Base-by-base conservation (phyloP, 225 moss, liverwort and hornwort species). In the Sphagnum contortum region DNA sequence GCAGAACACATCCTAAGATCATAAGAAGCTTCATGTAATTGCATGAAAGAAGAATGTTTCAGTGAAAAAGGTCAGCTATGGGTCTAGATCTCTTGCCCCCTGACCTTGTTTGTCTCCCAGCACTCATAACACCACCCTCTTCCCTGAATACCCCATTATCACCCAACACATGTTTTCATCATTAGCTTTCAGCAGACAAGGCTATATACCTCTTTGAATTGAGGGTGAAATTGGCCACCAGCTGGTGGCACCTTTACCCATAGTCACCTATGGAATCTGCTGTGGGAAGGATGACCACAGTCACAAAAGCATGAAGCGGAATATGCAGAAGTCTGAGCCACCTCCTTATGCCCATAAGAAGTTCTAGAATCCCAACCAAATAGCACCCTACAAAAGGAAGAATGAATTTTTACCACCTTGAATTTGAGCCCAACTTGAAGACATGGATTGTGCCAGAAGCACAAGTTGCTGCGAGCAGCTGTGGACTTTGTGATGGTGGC, bases 401-500 rank as follows among this genome's bases (percentile, higher is more conserved):
- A 54, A 48, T 12, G 3, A 50, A 14, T 58, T 86, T 86, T 87
- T 89, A 76, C 64, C 72, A 62, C 75, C 79, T 84, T 67, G 88
- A 76, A 57, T 79, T 65, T 44, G 77, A 79, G 57, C 91, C 91
- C 67, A 94, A 81, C 76, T 83, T 91, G 74, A 94, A 94, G 66
- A 94, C 80, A 70, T 94, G 94, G n/a, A 94, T 86, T 70, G 91
- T 94, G 29, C 94, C 94, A 61, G 94, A 94, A 70, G 91, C 85
- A 72, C 89, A 83, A 60, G 89, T 91, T 72, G 91, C 94, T 69
- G 91, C 94, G 68, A 94, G 76, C 50, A 94, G 77, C 69, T 91
- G 89, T 61, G 94, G 94, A 60, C 80, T 78, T 71, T 84, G 87
- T 72, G 86, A 80, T 62, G 82, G 62, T 65, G 94, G 89, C 5